Conservation (phyloP, 768 basidiomycete genomes). For the Auriculariales sp. region DNA sequence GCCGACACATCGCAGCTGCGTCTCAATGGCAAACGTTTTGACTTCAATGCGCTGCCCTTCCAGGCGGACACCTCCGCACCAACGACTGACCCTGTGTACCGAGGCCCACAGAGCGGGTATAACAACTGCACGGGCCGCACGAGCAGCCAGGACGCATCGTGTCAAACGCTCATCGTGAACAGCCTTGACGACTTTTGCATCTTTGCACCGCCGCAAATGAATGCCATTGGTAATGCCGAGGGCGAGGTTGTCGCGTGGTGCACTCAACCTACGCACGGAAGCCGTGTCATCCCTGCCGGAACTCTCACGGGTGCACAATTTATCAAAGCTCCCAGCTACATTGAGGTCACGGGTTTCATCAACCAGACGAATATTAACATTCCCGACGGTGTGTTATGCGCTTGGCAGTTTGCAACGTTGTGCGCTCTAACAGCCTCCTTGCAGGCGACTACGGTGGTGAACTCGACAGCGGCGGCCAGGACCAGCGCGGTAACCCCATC, state of each 20-base stretch:
- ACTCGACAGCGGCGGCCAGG: slow-evolving; percentile 24
- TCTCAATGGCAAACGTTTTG: too few relatives aligned
- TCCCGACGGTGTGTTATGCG: slow-evolving; percentile 11
- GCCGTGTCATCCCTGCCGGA: slow-evolving; percentile 57
- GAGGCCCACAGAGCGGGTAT: too few relatives aligned
- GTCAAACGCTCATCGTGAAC: too few relatives aligned
- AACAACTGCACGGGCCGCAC: too few relatives aligned
- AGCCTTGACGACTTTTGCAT: slow-evolving; percentile 6
- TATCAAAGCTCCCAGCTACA: slow-evolving; percentile 58
- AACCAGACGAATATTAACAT: slow-evolving; percentile 28
- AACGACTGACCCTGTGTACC: too few relatives aligned
- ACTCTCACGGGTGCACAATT: slow-evolving; percentile 55
- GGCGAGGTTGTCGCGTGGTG: slow-evolving; percentile 2
- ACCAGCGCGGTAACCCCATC: slow-evolving; percentile 19
- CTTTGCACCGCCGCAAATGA: neutral
- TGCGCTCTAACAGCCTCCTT: slow-evolving; percentile 24
- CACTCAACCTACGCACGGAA: slow-evolving; percentile 38
- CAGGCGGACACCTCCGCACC: too few relatives aligned
- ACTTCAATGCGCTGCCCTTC: too few relatives aligned
- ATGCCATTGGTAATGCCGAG: neutral
- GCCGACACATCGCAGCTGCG: too few relatives aligned
- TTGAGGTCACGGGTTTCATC: slow-evolving; percentile 49
- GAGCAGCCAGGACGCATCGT: too few relatives aligned
- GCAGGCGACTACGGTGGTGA: slow-evolving; percentile 25
- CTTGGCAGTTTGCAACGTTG: too few relatives aligned